Evolutionary conservation across 306 rosid species (phyloP).

Genomic region (Quercus glauca): DNA sequence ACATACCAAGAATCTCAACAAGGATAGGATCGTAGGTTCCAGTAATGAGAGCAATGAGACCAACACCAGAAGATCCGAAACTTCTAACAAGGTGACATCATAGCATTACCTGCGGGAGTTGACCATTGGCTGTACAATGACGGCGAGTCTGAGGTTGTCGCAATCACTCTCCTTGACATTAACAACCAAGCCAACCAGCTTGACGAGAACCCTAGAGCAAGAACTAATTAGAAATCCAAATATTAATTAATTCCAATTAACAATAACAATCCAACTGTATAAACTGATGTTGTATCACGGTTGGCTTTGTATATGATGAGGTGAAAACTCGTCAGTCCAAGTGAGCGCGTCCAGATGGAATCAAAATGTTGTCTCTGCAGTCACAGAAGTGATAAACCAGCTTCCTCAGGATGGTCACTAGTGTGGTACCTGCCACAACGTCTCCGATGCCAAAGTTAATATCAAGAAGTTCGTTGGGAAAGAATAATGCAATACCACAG

Average conservation of each 20-base stretch:
- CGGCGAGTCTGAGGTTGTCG: constrained; percentile 23
- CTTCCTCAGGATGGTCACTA: too few species aligned
- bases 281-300: neutral
- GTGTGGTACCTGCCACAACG: too few species aligned
- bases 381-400: too few species aligned
- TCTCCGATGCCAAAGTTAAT: too few species aligned
- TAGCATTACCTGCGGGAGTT: constrained; percentile 40
- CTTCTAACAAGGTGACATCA: constrained; percentile 32
- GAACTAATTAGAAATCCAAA: too few species aligned
- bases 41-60: neutral
- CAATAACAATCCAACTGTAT: neutral
- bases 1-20: constrained; percentile 26
- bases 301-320: too few species aligned
- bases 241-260: neutral
- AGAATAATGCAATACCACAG: too few species aligned
- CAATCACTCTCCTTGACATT: constrained; percentile 40
- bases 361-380: too few species aligned
- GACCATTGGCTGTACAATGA: constrained; percentile 39
- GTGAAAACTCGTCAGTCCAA: too few species aligned
- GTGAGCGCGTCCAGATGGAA: too few species aligned
- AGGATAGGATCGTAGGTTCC: neutral
- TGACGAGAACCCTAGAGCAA: constrained; percentile 12
- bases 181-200: constrained; percentile 51
- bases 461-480: too few species aligned
- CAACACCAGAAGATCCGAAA: constrained; percentile 37